Evolutionary conservation across 257 asterid species (phyloP).

Genomic region (Solanum paucissectum): DNA sequence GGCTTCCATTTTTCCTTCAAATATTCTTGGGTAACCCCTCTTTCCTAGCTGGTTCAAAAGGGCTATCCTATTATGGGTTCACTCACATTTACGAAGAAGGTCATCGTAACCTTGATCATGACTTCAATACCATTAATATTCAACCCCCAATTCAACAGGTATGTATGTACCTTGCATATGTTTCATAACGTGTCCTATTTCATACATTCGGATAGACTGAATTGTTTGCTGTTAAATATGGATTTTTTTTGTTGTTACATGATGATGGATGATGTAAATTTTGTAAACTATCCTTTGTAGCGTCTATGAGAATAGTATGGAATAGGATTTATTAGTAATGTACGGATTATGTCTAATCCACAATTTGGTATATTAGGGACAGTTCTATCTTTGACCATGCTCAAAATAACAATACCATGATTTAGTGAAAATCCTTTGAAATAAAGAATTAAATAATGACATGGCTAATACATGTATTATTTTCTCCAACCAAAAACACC

Average conservation of each 20-base stretch:
- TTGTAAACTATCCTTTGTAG: background rate
- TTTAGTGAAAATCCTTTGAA: background rate
- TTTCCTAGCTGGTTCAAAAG: background rate
- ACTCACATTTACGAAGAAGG: background rate
- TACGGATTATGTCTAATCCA: no score
- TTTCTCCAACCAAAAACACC: background rate
- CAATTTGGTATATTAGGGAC: no score
- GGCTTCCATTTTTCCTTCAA: background rate
- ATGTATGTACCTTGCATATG: background rate
- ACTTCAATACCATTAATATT: background rate
- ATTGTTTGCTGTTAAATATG: background rate
- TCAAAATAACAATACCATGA: background rate
- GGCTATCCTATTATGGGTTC: background rate
- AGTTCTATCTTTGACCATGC: no score
- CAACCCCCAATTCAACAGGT: background rate
- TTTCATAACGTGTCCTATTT: background rate
- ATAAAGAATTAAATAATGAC: background rate
- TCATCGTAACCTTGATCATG: background rate
- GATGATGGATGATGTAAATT: background rate
- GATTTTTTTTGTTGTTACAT: background rate
- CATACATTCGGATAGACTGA: background rate
- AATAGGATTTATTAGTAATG: background rate
- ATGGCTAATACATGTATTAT: background rate
- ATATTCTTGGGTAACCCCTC: background rate
- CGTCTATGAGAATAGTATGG: no score